Conservation (phyloP, 78 protist species). For the Dictyostelium firmibasis region DNA sequence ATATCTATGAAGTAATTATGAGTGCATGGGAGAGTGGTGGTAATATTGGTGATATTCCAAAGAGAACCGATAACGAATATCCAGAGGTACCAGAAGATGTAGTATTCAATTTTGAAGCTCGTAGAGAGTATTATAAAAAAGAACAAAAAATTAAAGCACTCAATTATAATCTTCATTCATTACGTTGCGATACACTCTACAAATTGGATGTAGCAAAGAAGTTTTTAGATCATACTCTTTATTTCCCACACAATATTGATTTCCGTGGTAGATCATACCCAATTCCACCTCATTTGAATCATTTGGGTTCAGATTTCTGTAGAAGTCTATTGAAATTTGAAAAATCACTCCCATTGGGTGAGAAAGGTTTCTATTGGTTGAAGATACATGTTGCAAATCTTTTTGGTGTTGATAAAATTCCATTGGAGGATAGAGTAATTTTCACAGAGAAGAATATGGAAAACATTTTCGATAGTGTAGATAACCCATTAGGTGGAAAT, state of each 20-base stretch:
- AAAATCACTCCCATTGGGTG: slow-evolving; percentile 80
- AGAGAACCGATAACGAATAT: not conserved
- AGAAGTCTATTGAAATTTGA: slow-evolving; percentile 89
- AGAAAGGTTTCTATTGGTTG: slow-evolving; percentile 89
- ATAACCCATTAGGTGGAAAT: slow-evolving; percentile 75
- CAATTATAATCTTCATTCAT: slow-evolving; percentile 80
- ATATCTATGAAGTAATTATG: not conserved
- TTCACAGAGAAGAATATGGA: slow-evolving; percentile 77
- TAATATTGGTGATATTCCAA: slow-evolving; percentile 63
- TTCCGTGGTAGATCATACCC: slow-evolving; percentile 98
- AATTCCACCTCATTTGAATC: slow-evolving; percentile 94
- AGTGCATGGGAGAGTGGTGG: slow-evolving; percentile 77
- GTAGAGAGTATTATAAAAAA: not conserved
- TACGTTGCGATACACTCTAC: slow-evolving; percentile 44
- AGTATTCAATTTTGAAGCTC: not conserved
- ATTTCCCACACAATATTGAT: slow-evolving; percentile 96
- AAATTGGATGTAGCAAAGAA: slow-evolving; percentile 71
- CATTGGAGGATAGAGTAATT: slow-evolving; percentile 77
- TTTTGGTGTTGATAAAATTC: slow-evolving; percentile 91
- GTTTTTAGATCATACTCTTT: slow-evolving; percentile 61
- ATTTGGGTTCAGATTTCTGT: slow-evolving; percentile 91
- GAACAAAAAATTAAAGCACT: not conserved
- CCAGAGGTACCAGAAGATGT: slow-evolving; percentile 37
- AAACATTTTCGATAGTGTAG: slow-evolving; percentile 50
- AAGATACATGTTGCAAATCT: slow-evolving; percentile 95